Evolutionary conservation across 495 filamentous ascomycete genomes (phyloP).

Genomic region (Podospora comata): DNA sequence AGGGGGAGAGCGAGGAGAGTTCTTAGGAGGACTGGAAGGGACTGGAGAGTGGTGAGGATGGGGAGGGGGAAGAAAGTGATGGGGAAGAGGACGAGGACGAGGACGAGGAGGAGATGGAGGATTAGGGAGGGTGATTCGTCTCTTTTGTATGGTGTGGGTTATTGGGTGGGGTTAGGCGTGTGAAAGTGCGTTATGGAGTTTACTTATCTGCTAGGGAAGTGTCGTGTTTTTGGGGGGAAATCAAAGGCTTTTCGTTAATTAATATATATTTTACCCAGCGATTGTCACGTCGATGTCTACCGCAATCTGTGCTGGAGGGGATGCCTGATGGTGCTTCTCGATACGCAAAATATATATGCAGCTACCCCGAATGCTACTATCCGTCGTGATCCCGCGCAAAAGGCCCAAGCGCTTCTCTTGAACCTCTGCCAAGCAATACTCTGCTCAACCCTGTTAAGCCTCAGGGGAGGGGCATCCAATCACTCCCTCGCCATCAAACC

Average conservation of each 20-base stretch:
- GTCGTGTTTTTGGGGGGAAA: background rate
- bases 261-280: background rate
- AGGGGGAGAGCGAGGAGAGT: background rate
- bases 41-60: background rate
- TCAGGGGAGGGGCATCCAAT: background rate
- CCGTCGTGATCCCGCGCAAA: background rate
- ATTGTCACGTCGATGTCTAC: too few species aligned
- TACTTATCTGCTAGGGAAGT: background rate
- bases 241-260: background rate
- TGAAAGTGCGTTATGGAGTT: conserved; percentile 1
- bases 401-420: background rate
- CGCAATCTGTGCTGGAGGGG: too few species aligned
- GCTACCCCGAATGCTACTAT: background rate
- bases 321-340: background rate
- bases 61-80: background rate
- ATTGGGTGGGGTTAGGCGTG: background rate
- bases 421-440: background rate
- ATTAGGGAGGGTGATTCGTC: background rate
- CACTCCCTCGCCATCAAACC: background rate
- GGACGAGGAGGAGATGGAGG: background rate
- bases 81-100: background rate
- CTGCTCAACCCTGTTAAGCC: background rate
- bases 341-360: background rate
- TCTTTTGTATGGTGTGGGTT: background rate
- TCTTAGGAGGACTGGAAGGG: background rate